A percentile compares a stretch with the other conserved stretches of the same genome.
These are phyloP conservation scores for Leptodermis oblonga DNA, from an alignment of 257 asterid species.

Conservation along the genomic window DNA sequence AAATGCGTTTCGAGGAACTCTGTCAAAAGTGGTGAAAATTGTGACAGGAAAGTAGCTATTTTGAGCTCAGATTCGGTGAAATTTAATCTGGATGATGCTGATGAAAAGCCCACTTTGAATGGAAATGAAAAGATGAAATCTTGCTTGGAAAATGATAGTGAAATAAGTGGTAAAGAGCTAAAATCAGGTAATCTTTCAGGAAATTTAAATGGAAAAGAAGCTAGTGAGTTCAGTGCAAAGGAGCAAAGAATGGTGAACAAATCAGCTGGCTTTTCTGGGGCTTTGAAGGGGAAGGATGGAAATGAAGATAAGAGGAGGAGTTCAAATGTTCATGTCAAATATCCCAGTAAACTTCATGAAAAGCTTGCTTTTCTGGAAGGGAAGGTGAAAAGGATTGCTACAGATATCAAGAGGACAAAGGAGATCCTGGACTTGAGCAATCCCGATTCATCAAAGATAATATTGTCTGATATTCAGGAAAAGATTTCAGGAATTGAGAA, in stretches of 20 bases:
- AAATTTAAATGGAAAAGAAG: slow-evolving; percentile 23
- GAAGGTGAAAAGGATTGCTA: slow-evolving; percentile 71
- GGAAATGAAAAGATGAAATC: slow-evolving; percentile 29
- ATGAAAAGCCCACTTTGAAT: slow-evolving; percentile 22
- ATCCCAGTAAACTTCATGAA: slow-evolving; percentile 62
- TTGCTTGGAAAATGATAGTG: slow-evolving; percentile 22
- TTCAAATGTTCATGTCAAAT: slow-evolving; percentile 26
- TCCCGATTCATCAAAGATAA: slow-evolving; percentile 59
- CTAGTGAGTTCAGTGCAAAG: background rate
- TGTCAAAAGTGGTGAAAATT: slow-evolving; percentile 19
- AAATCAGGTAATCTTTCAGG: slow-evolving; percentile 19
- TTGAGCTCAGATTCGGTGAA: slow-evolving; percentile 24
- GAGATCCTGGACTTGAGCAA: slow-evolving; percentile 64
- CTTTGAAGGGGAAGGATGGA: slow-evolving; percentile 28
- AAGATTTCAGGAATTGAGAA: slow-evolving; percentile 76
- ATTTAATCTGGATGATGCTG: slow-evolving; percentile 18
- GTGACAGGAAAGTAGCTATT: slow-evolving; percentile 16
- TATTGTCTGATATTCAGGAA: slow-evolving; percentile 62
- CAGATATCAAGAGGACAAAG: slow-evolving; percentile 69
- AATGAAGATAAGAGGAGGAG: slow-evolving; percentile 21
- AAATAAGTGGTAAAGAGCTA: slow-evolving; percentile 33
- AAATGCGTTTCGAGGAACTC: slow-evolving; percentile 15
- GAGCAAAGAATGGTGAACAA: slow-evolving; percentile 26
- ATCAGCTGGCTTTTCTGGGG: slow-evolving; percentile 21
- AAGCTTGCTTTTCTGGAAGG: slow-evolving; percentile 83